Evolutionary conservation across 371 early-diverging fungal species (phyloP).

Genomic region (Mucor lusitanicus): DNA sequence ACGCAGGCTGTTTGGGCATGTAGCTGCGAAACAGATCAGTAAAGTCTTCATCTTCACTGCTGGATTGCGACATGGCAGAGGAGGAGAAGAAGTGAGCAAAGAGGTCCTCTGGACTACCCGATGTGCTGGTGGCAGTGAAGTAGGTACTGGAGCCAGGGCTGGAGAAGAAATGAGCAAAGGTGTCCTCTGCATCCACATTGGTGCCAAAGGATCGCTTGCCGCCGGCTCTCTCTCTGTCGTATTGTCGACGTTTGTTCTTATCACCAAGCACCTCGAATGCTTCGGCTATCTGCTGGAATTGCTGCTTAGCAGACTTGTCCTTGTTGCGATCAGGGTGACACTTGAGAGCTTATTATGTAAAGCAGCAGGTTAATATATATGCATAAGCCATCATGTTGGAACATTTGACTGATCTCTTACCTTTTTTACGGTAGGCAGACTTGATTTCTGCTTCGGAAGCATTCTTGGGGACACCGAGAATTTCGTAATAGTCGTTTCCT

Average conservation of each 20-base stretch:
- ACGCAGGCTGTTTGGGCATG: background rate
- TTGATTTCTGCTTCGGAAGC: slow-evolving; percentile 89
- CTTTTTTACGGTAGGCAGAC: slow-evolving; percentile 88
- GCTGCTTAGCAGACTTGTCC: slow-evolving; percentile 26
- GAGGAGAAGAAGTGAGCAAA: background rate
- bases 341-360: slow-evolving; percentile 41
- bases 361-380: background rate
- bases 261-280: slow-evolving; percentile 98
- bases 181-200: slow-evolving; percentile 75
- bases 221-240: background rate
- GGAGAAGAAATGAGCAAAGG: slow-evolving; percentile 85
- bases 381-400: too few relatives aligned
- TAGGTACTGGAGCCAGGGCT: background rate
- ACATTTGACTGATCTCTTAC: slow-evolving; percentile 45
- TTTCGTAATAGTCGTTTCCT: slow-evolving; percentile 77
- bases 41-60: slow-evolving; percentile 10
- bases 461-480: slow-evolving; percentile 82
- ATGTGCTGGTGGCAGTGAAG: background rate
- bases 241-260: slow-evolving; percentile 56
- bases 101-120: background rate
- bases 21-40: background rate
- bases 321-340: slow-evolving; percentile 58
- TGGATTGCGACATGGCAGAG: background rate
- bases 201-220: background rate
- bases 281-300: slow-evolving; percentile 69